These are phyloP conservation scores for Penicillium longicatenatum DNA, from an alignment of 495 filamentous ascomycete species.

Conservation along the genomic window DNA sequence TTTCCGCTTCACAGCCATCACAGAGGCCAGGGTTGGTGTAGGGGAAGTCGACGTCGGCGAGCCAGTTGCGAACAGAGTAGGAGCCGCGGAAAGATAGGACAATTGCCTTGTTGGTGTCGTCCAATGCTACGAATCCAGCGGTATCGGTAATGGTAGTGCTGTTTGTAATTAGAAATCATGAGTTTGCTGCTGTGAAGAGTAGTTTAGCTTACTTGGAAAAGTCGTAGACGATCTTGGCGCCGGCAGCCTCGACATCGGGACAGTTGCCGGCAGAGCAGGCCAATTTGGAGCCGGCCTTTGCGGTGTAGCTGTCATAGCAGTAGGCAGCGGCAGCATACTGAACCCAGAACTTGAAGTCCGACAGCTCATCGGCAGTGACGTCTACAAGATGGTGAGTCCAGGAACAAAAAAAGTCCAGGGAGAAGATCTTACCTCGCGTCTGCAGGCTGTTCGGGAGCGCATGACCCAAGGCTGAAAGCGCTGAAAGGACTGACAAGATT, in stretches of 20 bases:
- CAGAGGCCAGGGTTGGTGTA: slow-evolving; percentile 45
- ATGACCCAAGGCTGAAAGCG: slow-evolving; percentile 12
- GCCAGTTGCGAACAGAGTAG: slow-evolving; percentile 64
- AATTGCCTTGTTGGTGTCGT: slow-evolving; percentile 59
- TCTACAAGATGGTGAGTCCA: slow-evolving; percentile 19
- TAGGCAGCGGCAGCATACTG: slow-evolving; percentile 69
- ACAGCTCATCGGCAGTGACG: slow-evolving; percentile 37
- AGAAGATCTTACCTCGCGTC: slow-evolving; percentile 19
- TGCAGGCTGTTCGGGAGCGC: slow-evolving; percentile 18
- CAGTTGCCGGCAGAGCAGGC: slow-evolving; percentile 58
- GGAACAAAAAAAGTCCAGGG: background rate
- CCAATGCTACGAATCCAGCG: slow-evolving; percentile 64
- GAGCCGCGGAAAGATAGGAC: slow-evolving; percentile 68
- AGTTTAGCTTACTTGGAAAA: slow-evolving; percentile 57
- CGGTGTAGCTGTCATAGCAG: slow-evolving; percentile 55
- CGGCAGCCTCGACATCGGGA: slow-evolving; percentile 53
- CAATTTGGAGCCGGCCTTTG: slow-evolving; percentile 45
- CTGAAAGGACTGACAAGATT: slow-evolving; percentile 15
- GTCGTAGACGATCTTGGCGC: slow-evolving; percentile 53
- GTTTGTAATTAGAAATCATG: slow-evolving; percentile 1
- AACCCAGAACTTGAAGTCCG: slow-evolving; percentile 60
- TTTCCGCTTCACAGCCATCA: slow-evolving; percentile 47
- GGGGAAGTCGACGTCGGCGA: slow-evolving; percentile 55
- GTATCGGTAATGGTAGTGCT: slow-evolving; percentile 60
- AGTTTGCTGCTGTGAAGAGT: background rate